Evolutionary conservation across 2,329 filamentous ascomycete species (phyloP).

Genomic region (Stemphylium vesicarium): DNA sequence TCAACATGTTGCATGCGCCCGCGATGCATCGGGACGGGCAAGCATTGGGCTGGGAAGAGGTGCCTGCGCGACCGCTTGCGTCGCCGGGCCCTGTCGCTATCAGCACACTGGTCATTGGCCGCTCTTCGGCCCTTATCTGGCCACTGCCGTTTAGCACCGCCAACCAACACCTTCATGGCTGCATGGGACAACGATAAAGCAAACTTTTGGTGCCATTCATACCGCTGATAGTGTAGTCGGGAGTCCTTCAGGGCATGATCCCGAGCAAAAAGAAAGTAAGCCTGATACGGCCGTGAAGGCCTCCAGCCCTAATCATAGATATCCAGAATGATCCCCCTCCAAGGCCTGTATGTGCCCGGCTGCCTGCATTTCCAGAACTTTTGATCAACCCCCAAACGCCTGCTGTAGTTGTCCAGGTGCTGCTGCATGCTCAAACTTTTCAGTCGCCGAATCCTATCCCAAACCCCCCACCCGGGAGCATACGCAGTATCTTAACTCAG

Average conservation of each 20-base stretch:
- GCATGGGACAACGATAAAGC: slow-evolving; percentile 1
- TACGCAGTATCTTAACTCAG: not conserved
- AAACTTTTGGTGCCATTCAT: not conserved
- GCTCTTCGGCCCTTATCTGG: slow-evolving; percentile 15
- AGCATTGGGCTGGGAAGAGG: slow-evolving; percentile 17
- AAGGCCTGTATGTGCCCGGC: too few relatives aligned
- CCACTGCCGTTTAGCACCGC: not conserved
- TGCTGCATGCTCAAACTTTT: too few relatives aligned
- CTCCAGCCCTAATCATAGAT: not conserved
- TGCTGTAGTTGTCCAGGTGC: too few relatives aligned
- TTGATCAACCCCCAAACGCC: too few relatives aligned
- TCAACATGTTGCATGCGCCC: slow-evolving; percentile 16
- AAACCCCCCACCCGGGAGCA: too few relatives aligned
- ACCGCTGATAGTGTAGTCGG: too few relatives aligned
- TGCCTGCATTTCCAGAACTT: not conserved
- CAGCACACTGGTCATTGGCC: slow-evolving; percentile 10
- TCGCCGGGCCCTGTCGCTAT: slow-evolving; percentile 6
- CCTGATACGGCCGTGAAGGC: not conserved
- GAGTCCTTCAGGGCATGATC: too few relatives aligned
- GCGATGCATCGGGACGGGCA: slow-evolving; percentile 12
- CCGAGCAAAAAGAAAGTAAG: not conserved
- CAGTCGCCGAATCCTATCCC: too few relatives aligned
- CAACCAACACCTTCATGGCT: slow-evolving; percentile 5
- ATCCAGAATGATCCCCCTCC: too few relatives aligned
- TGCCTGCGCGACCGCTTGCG: slow-evolving; percentile 1